These are phyloP conservation scores for Candida khao-thaluensis DNA, from an alignment of 805 yeast genomes.

Conservation along the genomic window DNA sequence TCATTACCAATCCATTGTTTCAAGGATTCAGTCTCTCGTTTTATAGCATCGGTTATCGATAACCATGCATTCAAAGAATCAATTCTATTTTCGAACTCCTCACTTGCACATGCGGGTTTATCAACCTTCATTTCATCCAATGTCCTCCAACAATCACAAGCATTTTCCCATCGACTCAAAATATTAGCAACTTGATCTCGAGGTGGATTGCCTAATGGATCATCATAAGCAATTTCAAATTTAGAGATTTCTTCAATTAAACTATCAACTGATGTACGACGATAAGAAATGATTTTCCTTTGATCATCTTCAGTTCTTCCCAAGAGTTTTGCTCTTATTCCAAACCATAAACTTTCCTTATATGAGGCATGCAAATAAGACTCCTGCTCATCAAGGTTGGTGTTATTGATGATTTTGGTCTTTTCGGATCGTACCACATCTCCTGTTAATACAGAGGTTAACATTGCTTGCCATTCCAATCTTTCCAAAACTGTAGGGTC, in stretches of 20 bases:
- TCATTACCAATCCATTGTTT: constrained; percentile 83
- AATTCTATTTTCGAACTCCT: constrained; percentile 61
- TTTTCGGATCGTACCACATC: constrained; percentile 92
- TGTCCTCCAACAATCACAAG: constrained; percentile 78
- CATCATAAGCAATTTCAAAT: constrained; percentile 55
- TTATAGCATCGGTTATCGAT: constrained; percentile 67
- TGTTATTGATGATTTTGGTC: constrained; percentile 61
- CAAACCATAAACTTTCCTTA: constrained; percentile 82
- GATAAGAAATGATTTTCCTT: constrained; percentile 59
- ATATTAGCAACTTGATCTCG: constrained; percentile 52
- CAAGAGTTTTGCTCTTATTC: constrained; percentile 75
- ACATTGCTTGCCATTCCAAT: constrained; percentile 94
- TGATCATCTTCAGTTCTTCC: constrained; percentile 84
- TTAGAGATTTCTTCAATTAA: constrained; percentile 65
- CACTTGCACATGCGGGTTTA: constrained; percentile 66
- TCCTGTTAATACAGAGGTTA: constrained; percentile 86
- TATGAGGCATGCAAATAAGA: constrained; percentile 51
- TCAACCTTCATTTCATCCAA: constrained; percentile 74
- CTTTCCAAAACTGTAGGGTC: constrained; percentile 65
- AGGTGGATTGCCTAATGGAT: constrained; percentile 27
- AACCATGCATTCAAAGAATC: constrained; percentile 86
- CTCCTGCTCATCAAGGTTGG: constrained; percentile 41
- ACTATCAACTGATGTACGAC: constrained; percentile 71
- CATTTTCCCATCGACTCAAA: constrained; percentile 59
- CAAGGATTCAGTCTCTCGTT: constrained; percentile 58